Evolutionary conservation across 108 stramenopile genomes (phyloP).

Genomic region (Nitzschia sp.): DNA sequence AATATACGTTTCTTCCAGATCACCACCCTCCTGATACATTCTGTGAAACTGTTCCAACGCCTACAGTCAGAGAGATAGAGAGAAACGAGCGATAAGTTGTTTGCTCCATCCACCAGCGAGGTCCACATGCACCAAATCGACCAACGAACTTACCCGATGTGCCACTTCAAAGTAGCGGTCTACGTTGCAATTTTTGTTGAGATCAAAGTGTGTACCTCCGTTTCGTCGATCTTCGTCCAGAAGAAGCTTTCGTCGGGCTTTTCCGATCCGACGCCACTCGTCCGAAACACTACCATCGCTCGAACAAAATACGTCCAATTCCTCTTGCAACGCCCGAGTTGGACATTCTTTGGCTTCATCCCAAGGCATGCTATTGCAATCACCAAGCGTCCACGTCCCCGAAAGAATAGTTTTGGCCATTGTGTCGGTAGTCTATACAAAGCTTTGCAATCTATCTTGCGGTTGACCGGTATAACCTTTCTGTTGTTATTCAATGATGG

Average conservation of each 20-base stretch:
- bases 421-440: neutral
- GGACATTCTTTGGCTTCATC: neutral
- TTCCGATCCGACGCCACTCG: conserved; percentile 48
- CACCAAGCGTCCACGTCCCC: neutral
- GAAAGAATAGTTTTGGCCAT: neutral
- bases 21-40: conserved; percentile 23
- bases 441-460: neutral
- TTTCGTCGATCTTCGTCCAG: conserved; percentile 40
- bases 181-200: conserved; percentile 38
- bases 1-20: conserved; percentile 49
- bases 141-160: conserved; percentile 38
- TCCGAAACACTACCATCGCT: neutral
- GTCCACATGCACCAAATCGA: no score
- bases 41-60: conserved; percentile 41
- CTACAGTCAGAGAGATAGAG: conserved; percentile 21
- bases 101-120: no score
- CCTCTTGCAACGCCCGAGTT: neutral
- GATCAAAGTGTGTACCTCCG: conserved; percentile 45
- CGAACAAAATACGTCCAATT: neutral
- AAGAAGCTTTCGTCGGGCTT: conserved; percentile 29
- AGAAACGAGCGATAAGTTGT: no score
- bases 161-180: conserved; percentile 46
- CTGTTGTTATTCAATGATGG: neutral
- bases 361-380: conserved; percentile 2
- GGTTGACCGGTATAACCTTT: neutral